Evolutionary conservation across 345 rosid species (phyloP).

Genomic region (Xanthoceras sorbifolium): DNA sequence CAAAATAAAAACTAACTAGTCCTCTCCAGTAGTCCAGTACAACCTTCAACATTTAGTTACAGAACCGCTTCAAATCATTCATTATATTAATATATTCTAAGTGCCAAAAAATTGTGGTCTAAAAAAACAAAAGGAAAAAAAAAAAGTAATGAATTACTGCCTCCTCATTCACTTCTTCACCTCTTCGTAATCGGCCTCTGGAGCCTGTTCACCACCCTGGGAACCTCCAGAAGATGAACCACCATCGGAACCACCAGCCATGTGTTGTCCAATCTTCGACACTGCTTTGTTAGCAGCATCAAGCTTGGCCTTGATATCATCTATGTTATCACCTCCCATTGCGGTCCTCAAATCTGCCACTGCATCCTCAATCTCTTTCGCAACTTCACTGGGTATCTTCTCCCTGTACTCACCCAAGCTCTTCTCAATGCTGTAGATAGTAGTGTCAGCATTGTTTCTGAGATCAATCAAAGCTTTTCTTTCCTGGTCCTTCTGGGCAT

Average conservation of each 20-base stretch:
- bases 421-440: background rate
- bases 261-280: constrained; percentile 54
- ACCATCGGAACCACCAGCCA: constrained; percentile 56
- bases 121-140: background rate
- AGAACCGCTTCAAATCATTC: background rate
- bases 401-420: background rate
- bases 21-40: too few species aligned
- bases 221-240: constrained; percentile 50
- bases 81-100: background rate
- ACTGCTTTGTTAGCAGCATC: background rate
- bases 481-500: background rate
- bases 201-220: constrained; percentile 68
- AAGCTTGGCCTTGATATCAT: background rate
- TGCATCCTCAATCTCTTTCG: background rate
- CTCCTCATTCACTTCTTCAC: constrained; percentile 53
- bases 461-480: background rate
- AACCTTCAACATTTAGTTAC: constrained; percentile 6
- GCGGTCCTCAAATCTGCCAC: background rate
- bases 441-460: background rate
- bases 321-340: background rate
- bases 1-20: too few species aligned
- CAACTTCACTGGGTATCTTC: background rate
- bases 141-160: background rate
- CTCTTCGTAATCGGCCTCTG: constrained; percentile 87
- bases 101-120: background rate